phyloP scores from a whole-genome alignment of 352 stramenopile genomes.

The Globisporangium megalacanthum region DNA sequence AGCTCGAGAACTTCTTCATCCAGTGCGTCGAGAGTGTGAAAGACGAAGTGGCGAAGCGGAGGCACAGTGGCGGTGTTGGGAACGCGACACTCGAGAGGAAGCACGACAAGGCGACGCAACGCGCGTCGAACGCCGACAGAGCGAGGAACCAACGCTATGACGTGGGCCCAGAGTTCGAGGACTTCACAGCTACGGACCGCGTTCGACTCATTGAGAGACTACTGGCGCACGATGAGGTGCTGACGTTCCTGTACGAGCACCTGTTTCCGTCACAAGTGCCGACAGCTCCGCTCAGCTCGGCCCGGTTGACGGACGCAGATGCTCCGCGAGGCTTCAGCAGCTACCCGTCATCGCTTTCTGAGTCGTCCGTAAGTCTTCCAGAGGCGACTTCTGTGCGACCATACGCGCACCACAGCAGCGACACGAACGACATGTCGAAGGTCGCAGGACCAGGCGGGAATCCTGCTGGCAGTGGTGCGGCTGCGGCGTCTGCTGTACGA shows the following conservation, averaged over 20 bases:
- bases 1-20: slow-evolving; percentile 74
- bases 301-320: slow-evolving; percentile 10
- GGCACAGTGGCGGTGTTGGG: slow-evolving; percentile 18
- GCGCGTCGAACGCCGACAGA: slow-evolving; percentile 18
- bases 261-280: slow-evolving; percentile 49
- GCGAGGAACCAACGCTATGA: slow-evolving; percentile 28
- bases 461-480: slow-evolving; percentile 31
- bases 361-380: slow-evolving; percentile 18
- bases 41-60: slow-evolving; percentile 51
- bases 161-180: slow-evolving; percentile 42
- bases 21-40: slow-evolving; percentile 83
- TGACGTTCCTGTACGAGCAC: slow-evolving; percentile 67
- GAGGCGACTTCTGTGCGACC: slow-evolving; percentile 4
- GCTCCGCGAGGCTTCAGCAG: neutral
- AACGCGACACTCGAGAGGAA: slow-evolving; percentile 11
- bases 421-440: neutral
- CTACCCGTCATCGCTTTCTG: slow-evolving; percentile 2
- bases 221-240: slow-evolving; percentile 73
- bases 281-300: slow-evolving; percentile 5
- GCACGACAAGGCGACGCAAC: slow-evolving; percentile 11
- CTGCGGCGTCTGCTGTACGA: slow-evolving; percentile 31
- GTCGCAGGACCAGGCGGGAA: slow-evolving; percentile 2
- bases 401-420: neutral
- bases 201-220: slow-evolving; percentile 72
- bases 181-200: slow-evolving; percentile 63